A percentile compares a stretch with the other conserved stretches of the same genome.
Evolutionary conservation across 768 basidiomycete genomes (phyloP).

Genomic region (Favolaschia claudopus): DNA sequence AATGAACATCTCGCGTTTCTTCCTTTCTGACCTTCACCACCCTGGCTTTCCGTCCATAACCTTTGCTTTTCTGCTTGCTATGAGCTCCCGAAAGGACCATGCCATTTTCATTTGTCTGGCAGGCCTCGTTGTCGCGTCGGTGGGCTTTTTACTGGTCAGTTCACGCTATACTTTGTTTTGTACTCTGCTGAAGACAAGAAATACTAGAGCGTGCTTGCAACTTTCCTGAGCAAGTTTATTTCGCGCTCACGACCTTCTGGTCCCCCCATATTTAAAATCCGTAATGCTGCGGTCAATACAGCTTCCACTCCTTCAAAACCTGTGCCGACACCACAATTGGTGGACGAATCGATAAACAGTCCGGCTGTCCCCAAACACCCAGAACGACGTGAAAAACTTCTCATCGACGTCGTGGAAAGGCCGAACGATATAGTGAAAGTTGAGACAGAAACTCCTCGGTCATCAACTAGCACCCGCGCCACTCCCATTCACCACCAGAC

Average conservation of each 20-base stretch:
- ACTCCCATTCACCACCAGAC: not conserved
- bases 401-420: not conserved
- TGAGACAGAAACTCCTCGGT: not conserved
- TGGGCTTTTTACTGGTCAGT: slow-evolving; percentile 17
- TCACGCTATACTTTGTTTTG: not conserved
- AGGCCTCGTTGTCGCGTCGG: slow-evolving; percentile 2
- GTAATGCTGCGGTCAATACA: slow-evolving; percentile 7
- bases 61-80: not conserved
- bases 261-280: slow-evolving; percentile 7
- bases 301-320: slow-evolving; percentile 14
- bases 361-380: not conserved
- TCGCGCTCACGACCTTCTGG: not conserved
- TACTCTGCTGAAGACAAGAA: not conserved
- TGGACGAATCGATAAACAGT: not conserved
- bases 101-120: slow-evolving; percentile 2
- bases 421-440: not conserved
- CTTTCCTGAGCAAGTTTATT: not conserved
- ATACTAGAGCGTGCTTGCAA: slow-evolving; percentile 18
- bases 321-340: not conserved
- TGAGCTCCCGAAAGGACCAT: slow-evolving; percentile 4
- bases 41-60: slow-evolving; percentile 10
- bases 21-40: not conserved
- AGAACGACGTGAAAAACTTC: not conserved
- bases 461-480: not conserved
- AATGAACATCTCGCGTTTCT: not conserved